Evolutionary conservation across 2,329 filamentous ascomycete species (phyloP), one percentile per base, ranked within the genome.

Genomic region (Ophiostoma fasciatum): DNA sequence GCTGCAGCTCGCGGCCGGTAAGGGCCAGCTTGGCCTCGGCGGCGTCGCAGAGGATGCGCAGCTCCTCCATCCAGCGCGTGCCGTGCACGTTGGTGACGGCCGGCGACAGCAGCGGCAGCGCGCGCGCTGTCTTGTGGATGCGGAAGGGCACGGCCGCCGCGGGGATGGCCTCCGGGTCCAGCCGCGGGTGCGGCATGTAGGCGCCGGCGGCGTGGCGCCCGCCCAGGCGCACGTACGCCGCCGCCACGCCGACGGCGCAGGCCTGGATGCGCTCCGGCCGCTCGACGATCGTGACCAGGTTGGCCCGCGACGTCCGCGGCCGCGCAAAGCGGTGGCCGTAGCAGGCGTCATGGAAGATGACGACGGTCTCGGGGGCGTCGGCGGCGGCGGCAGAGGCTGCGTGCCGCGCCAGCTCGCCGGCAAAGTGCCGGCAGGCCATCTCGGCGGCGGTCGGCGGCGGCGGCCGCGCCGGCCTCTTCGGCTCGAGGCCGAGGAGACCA

Each of bases 261-360:
- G 90, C 90, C 47, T 82, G 81, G 44, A 98, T 76, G 40, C 90
- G 70, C 60, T 98, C 90, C 1, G 90, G 90, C 10, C 90, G 71
- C 59, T 98, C 90, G 33, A 98, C 87, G 45, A 98, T 94, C 38
- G 77, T 81, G 48, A 64, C 74, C 1, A 96, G 66, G 13, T 71
- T 69, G 30, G 63, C 68, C 48, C 79, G 79, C 17, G 74, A 78
- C 1, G 84, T 79, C 47, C 81, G 78, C 4, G 84, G 84, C 30
- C 90, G 71, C 10, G 87, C 83, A 56, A 77, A 98, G 17, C 85
- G 78, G 59, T 98, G 90, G 18, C 88, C 87, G 53, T 96, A 98
- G 57, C 88, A 94, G 36, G 81, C 78, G 59, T 98, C 90, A 49
- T 96, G 85, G 2, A 98, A 62, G 21, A 98, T 69, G 31, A 96